Base-by-base conservation (phyloP, 306 rosid genomes). In the Medicago truncatula region DNA sequence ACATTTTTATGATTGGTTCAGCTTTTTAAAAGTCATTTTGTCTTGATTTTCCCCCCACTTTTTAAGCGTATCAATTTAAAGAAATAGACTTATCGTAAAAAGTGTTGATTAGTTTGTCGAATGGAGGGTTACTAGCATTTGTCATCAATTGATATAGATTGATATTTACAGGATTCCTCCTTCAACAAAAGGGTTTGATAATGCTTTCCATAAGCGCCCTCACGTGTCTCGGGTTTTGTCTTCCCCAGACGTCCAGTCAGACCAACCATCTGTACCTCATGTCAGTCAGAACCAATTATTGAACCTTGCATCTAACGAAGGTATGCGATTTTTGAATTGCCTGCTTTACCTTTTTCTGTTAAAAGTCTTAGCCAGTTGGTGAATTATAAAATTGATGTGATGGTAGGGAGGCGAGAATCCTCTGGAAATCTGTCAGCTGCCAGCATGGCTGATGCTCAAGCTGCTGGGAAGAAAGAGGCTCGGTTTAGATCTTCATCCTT, bases 161-260 rank as follows among this genome's bases (percentile, higher is more conserved):
- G 12, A 41, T 52, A 28, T 79, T 53, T 78, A 65, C 87, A 89
- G 91, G 83, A 58, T 81, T 13, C 79, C 88, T 41, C 57, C 86
- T 41, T 14, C 81, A 63, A 52, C 85, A 3, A 84, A 83, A 76
- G 90, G 86, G 77, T 82, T 70, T 76, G 88, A 89, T 57, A 87
- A 75, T 67, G 82, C 85, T 70, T 76, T 81, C 49, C 85, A 76
- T 6, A 85, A 77, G 81, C 83, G 85, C 3, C 60, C 88, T 21
- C 87, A 73, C 66, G 87, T 87, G 4, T 80, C 88, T 43, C 85
- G 85, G 8, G 82, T 73, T 58, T 75, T 82, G 80, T 89, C 92
- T 18, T 89, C 90, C 41, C 88, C 90, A 20, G 95, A 89, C 64
- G 88, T 84, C 25, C 82, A 82, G 64, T 80, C 87, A 36, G 95